Evolutionary conservation across 805 yeast genomes (phyloP), one percentile per base, ranked within the genome.

Genomic region (Ogataea populi-albae): DNA sequence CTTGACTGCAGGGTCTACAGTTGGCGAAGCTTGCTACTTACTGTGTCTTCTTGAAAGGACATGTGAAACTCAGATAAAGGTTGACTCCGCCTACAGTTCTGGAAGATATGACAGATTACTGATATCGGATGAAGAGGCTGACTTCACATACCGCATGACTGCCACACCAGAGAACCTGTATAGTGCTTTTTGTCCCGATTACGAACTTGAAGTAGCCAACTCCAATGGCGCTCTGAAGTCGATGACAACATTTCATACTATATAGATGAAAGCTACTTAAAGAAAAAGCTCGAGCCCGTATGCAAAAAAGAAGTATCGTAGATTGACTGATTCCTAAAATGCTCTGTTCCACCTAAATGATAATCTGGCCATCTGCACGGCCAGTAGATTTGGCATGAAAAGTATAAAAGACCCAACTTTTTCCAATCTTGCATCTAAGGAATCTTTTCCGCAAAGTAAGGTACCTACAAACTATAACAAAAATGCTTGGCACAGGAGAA

Each of bases 21-120:
- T 80, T 10, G 87, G 79, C 47, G 86, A 79, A 57, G 87, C 87
- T 6, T 85, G 85, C 4, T 75, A 71, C 51, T 55, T 78, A 34
- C 80, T 73, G 55, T 68, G 77, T 1, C 54, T 77, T 30, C 65
- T 79, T 73, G 88, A 81, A 50, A 68, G 71, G 48, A 51, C 72
- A 5, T 81, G 87, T 53, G 71, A 77, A 49, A 71, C 71, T 8
- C 88, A 81, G 57, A 56, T 81, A 50, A 54, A 71, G 37, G 81
- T 71, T 4, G 86, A 81, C 41, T 61, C 82, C 2, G 59, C 62
- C 40, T 56, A 55, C 41, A 41, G 64, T 38, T 53, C 70, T 51
- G 54, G 71, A 39, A 46, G 46, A 45, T 50, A 59, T 50, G 64
- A 65, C 55, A 40, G 46, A 20, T 26, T 72, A 14, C 14, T 14